Percentiles rank a stretch among this genome's conserved stretches.
These are phyloP conservation scores for Maudiozyma bulderi DNA, from an alignment of 805 yeast genomes.

Conservation along the genomic window DNA sequence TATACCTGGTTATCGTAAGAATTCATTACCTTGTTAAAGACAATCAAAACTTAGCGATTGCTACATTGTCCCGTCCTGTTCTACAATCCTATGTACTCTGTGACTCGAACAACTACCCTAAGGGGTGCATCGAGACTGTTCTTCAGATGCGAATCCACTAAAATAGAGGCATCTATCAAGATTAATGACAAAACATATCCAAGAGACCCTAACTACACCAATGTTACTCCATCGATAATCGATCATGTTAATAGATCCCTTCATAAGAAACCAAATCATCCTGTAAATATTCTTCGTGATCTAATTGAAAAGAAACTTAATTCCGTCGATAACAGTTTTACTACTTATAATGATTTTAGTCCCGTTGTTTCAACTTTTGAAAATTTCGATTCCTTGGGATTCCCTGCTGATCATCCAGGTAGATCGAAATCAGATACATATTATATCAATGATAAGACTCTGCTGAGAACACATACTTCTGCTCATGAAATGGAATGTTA, in stretches of 20 bases:
- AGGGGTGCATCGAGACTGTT: not conserved
- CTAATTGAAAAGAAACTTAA: conserved; percentile 62
- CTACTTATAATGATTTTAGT: conserved; percentile 55
- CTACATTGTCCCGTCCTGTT: not conserved
- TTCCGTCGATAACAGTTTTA: conserved; percentile 59
- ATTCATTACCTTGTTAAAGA: too few relatives aligned
- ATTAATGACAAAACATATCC: conserved; percentile 44
- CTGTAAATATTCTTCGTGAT: conserved; percentile 74
- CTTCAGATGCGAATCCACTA: conserved; percentile 1
- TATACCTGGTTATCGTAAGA: too few relatives aligned
- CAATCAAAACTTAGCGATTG: too few relatives aligned
- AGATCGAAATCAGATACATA: conserved; percentile 88
- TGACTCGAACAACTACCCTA: not conserved
- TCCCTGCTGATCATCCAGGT: conserved; percentile 89
- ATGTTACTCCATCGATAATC: conserved; percentile 67
- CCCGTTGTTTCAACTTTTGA: conserved; percentile 77
- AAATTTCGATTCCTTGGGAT: conserved; percentile 87
- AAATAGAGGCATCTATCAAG: conserved; percentile 1
- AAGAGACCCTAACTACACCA: conserved; percentile 68
- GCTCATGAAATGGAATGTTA: conserved; percentile 93
- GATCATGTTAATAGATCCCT: conserved; percentile 61
- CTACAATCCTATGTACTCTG: not conserved
- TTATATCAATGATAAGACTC: conserved; percentile 61
- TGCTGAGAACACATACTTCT: conserved; percentile 89
- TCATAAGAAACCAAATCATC: conserved; percentile 70